Percentiles rank a stretch among this genome's conserved stretches.
phyloP scores from a whole-genome alignment of 2,329 filamentous ascomycete genomes.

The Neurospora sp. region DNA sequence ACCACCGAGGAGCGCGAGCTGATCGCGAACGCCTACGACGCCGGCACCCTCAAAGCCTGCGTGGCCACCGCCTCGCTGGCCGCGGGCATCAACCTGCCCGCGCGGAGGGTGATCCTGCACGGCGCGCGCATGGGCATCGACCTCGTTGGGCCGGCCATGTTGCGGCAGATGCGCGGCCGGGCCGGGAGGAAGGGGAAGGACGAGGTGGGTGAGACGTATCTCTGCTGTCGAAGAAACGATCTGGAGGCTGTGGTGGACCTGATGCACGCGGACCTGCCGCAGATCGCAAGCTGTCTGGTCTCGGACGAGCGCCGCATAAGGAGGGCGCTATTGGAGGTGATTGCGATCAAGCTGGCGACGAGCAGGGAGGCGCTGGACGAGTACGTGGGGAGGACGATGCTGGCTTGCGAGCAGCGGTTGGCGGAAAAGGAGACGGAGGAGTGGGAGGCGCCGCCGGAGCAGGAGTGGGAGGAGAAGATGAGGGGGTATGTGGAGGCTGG shows the following conservation, averaged over 20 bases:
- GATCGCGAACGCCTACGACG: conserved; percentile 60
- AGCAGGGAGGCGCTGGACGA: conserved; percentile 55
- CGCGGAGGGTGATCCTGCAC: conserved; percentile 64
- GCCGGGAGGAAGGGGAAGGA: conserved; percentile 73
- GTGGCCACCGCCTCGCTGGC: conserved; percentile 71
- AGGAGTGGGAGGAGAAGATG: conserved; percentile 34
- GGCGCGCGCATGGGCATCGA: conserved; percentile 68
- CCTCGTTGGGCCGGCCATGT: conserved; percentile 66
- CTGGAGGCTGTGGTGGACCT: conserved; percentile 60
- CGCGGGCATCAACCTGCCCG: conserved; percentile 71
- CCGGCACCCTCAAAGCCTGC: conserved; percentile 56
- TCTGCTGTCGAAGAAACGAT: conserved; percentile 61
- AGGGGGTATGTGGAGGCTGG: conserved; percentile 38
- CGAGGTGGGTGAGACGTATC: conserved; percentile 65
- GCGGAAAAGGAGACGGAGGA: conserved; percentile 37
- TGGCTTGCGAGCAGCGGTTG: conserved; percentile 46
- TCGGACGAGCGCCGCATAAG: conserved; percentile 51
- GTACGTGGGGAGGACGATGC: conserved; percentile 57
- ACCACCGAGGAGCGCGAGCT: conserved; percentile 68
- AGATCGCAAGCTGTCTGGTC: conserved; percentile 54
- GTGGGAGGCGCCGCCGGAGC: conserved; percentile 39
- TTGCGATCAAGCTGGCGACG: conserved; percentile 58
- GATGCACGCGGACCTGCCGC: conserved; percentile 62
- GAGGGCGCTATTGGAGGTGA: conserved; percentile 61
- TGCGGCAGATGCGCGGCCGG: conserved; percentile 71